A percentile compares a stretch with the other conserved stretches of the same genome.
These are phyloP conservation scores for Coriaria nepalensis DNA, from an alignment of 306 rosid genomes.

Conservation along the genomic window DNA sequence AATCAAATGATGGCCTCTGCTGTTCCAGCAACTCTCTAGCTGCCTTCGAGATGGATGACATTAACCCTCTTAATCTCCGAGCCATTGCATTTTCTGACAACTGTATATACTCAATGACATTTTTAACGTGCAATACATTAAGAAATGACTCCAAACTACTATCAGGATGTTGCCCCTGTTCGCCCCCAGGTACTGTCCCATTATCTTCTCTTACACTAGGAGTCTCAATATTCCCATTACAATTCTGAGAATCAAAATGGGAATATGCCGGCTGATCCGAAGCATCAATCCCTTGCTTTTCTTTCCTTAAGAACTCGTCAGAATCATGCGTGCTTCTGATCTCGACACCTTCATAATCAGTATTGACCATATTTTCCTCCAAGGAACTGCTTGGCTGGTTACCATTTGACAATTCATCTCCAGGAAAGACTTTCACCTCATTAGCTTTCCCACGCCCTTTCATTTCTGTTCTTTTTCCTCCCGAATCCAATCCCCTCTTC, in stretches of 20 bases:
- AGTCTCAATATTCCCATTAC: slow-evolving; percentile 22
- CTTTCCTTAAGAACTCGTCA: slow-evolving; percentile 32
- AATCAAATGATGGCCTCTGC: slow-evolving; percentile 38
- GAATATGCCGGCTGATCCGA: slow-evolving; percentile 23
- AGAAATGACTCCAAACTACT: slow-evolving; percentile 27
- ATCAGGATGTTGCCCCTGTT: slow-evolving; percentile 25
- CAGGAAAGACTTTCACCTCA: slow-evolving; percentile 41
- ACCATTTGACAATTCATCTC: slow-evolving; percentile 41
- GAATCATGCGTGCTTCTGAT: slow-evolving; percentile 19
- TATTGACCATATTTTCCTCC: slow-evolving; percentile 22
- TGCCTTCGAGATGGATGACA: slow-evolving; percentile 34
- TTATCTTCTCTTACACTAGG: slow-evolving; percentile 31
- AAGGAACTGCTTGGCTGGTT: slow-evolving; percentile 21
- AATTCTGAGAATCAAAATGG: slow-evolving; percentile 26
- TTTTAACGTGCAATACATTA: slow-evolving; percentile 34
- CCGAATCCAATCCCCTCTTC: slow-evolving; percentile 34
- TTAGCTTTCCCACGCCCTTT: slow-evolving; percentile 36
- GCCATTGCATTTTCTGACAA: slow-evolving; percentile 36
- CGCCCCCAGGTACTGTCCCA: slow-evolving; percentile 22
- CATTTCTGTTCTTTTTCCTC: slow-evolving; percentile 27
- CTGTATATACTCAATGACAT: slow-evolving; percentile 29
- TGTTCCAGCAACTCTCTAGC: slow-evolving; percentile 41
- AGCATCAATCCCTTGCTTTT: slow-evolving; percentile 35
- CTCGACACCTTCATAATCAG: slow-evolving; percentile 24
- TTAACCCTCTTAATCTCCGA: slow-evolving; percentile 34